Evolutionary conservation across 495 filamentous ascomycete genomes (phyloP).

Genomic region (Collariella sp.): DNA sequence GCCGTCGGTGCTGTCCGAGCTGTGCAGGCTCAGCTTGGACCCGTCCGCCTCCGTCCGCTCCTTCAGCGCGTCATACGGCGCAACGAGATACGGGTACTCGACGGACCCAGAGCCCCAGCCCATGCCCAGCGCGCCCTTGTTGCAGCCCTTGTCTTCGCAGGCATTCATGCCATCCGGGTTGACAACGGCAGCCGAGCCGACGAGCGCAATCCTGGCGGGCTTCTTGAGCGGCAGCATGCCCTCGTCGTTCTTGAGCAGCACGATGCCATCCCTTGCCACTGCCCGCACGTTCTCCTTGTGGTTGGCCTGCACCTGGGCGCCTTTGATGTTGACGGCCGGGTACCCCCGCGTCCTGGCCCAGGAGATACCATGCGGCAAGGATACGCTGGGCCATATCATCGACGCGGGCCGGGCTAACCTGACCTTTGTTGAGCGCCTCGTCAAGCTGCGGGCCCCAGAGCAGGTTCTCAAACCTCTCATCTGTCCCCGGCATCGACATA

Average conservation of each 20-base stretch:
- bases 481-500: constrained; percentile 50
- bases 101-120: constrained; percentile 55
- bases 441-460: constrained; percentile 43
- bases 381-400: constrained; percentile 52
- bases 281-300: constrained; percentile 51
- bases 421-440: constrained; percentile 40
- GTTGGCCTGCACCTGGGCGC: constrained; percentile 45
- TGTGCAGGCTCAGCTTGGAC: constrained; percentile 39
- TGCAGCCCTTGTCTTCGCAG: constrained; percentile 53
- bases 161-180: constrained; percentile 47
- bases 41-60: constrained; percentile 40
- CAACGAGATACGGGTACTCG: constrained; percentile 49
- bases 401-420: constrained; percentile 37
- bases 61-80: constrained; percentile 48
- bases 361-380: constrained; percentile 46
- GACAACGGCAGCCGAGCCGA: constrained; percentile 66
- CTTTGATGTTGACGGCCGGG: constrained; percentile 41
- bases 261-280: constrained; percentile 52
- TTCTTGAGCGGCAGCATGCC: constrained; percentile 53
- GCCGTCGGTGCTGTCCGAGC: constrained; percentile 43
- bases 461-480: constrained; percentile 37
- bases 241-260: constrained; percentile 71
- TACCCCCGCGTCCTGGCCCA: constrained; percentile 46
- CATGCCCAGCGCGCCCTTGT: constrained; percentile 51
- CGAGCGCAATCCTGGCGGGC: constrained; percentile 51